Evolutionary conservation across 1,139 yeast genomes (phyloP), one percentile per base, ranked within the genome.

Genomic region (Candida anutae): DNA sequence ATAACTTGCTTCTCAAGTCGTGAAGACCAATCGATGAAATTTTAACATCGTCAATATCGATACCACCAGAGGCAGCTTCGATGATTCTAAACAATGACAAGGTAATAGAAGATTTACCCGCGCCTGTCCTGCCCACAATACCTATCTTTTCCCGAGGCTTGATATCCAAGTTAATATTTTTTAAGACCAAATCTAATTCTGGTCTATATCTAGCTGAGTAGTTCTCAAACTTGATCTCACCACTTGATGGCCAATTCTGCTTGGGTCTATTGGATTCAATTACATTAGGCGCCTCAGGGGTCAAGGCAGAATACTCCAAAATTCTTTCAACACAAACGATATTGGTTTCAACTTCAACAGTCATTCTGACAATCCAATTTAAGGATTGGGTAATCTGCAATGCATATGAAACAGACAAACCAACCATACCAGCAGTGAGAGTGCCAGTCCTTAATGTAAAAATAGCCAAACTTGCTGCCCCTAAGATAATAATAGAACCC

Each of bases 281-380:
- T 19, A 82, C 55, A 34, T 69, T 78, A 0, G 95, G 85, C 3
- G 95, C 96, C 58, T 90, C 98, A 11, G 87, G 65, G 23, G 63
- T 61, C 42, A 90, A 65, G 23, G 59, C 53, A 12, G 94, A 73
- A 55, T 90, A 90, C 54, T 90, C 97, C 55, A 83, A 63, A 32
- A 88, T 79, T 65, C 98, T 79, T 59, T 90, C 98, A 24, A 90
- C 97, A 5, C 95, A 83, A 25, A 90, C 97, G 60, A 90, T 88
- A 53, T 88, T 88, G 9, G 96, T 85, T 52, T 90, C 98, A 29
- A 90, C 95, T 46, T 88, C 97, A 31, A 88, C 97, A 0, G 95
- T 85, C 97, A 88, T 88, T 58, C 97, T 72, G 20, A 90, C 96
- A 55, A 88, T 85, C 97, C 97, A 88, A 56, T 88, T 88, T 56